phyloP scores from a whole-genome alignment of 2,329 filamentous ascomycete genomes.

The Aspergillus sp. region DNA sequence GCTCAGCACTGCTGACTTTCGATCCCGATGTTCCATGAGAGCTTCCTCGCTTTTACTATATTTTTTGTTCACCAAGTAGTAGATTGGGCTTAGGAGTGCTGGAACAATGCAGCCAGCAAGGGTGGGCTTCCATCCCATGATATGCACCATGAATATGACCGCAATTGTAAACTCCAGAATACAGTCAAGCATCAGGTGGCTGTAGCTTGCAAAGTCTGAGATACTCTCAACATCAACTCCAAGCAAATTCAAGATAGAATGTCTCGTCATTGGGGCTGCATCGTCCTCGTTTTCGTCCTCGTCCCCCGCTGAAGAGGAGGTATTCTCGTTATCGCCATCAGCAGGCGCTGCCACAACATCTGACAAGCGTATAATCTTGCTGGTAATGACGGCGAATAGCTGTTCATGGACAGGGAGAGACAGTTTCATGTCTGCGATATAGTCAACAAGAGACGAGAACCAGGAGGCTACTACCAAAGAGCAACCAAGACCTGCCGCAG shows the following conservation, averaged over 20 bases:
- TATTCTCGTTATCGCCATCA: constrained; percentile 30
- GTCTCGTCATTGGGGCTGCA: constrained; percentile 53
- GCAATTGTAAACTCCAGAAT: constrained; percentile 63
- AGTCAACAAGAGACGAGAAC: constrained; percentile 51
- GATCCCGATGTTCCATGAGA: constrained; percentile 72
- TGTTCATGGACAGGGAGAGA: constrained; percentile 63
- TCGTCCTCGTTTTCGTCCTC: constrained; percentile 40
- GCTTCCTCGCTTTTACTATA: constrained; percentile 64
- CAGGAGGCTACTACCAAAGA: constrained; percentile 54
- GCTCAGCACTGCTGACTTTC: constrained; percentile 70
- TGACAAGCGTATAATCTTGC: constrained; percentile 71
- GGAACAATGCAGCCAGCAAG: constrained; percentile 63
- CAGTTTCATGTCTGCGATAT: constrained; percentile 10
- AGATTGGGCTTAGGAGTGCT: constrained; percentile 63
- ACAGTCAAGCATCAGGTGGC: constrained; percentile 62
- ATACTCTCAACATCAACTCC: constrained; percentile 69
- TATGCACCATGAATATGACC: constrained; percentile 60
- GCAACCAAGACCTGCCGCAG: constrained; percentile 54
- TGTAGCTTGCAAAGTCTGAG: constrained; percentile 63
- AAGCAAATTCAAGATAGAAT: constrained; percentile 66
- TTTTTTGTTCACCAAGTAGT: constrained; percentile 62
- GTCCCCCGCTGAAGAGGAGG: background rate
- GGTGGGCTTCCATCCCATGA: constrained; percentile 70
- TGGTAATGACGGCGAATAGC: constrained; percentile 67
- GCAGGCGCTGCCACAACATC: constrained; percentile 51